These are phyloP conservation scores for Colletotrichum sidae DNA, from an alignment of 2,329 filamentous ascomycete genomes.

Conservation along the genomic window DNA sequence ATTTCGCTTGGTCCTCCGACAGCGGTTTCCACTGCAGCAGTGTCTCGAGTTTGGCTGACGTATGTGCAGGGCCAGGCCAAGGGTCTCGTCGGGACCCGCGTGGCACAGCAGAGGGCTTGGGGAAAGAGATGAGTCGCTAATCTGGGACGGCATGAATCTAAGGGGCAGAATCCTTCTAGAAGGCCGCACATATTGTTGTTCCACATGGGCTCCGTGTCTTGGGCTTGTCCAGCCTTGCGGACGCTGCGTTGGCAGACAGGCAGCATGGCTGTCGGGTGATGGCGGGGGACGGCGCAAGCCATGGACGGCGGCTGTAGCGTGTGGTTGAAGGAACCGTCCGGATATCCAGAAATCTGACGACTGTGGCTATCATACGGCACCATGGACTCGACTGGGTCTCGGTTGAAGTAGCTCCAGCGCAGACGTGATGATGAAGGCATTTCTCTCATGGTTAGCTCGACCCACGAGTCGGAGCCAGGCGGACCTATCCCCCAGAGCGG, in stretches of 20 bases:
- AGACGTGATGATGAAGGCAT: constrained; percentile 16
- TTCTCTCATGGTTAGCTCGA: constrained; percentile 19
- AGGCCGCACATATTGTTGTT: constrained; percentile 22
- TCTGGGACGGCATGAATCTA: constrained; percentile 32
- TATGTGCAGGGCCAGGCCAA: constrained; percentile 26
- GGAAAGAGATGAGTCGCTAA: constrained; percentile 33
- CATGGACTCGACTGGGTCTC: background rate
- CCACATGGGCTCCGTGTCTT: constrained; percentile 34
- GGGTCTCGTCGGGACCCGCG: constrained; percentile 26
- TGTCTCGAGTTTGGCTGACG: constrained; percentile 25
- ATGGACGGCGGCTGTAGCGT: constrained; percentile 7
- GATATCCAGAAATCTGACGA: background rate
- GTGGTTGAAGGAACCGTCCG: background rate
- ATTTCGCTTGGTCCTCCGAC: constrained; percentile 29
- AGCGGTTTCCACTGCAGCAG: constrained; percentile 24
- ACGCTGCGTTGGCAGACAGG: constrained; percentile 15
- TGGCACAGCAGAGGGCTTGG: constrained; percentile 26
- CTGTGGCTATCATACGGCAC: background rate
- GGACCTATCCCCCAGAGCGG: constrained; percentile 11
- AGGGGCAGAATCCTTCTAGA: constrained; percentile 35
- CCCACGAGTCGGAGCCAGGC: constrained; percentile 17
- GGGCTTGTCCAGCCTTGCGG: constrained; percentile 25
- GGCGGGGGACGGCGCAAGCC: constrained; percentile 22
- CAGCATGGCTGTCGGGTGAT: constrained; percentile 8
- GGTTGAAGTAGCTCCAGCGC: background rate